Evolutionary conservation across 306 rosid species (phyloP).

Genomic region (Vigna unguiculata): DNA sequence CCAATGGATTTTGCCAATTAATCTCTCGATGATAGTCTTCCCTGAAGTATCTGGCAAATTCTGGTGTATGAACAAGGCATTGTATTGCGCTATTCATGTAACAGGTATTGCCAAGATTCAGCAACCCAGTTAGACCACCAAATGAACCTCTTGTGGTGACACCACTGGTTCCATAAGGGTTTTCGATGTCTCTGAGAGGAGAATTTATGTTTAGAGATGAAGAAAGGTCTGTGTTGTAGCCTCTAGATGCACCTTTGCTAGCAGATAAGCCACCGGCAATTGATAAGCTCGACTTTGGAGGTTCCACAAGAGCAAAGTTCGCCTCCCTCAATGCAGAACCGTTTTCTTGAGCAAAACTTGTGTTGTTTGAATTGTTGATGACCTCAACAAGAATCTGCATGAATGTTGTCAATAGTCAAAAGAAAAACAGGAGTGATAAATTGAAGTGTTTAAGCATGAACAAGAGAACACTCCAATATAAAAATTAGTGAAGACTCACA

Average conservation of each 20-base stretch:
- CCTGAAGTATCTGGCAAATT: slow-evolving; percentile 87
- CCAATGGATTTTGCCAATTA: slow-evolving; percentile 91
- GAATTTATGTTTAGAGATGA: slow-evolving; percentile 66
- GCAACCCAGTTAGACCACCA: slow-evolving; percentile 91
- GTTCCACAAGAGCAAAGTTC: slow-evolving; percentile 75
- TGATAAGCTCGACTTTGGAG: slow-evolving; percentile 78
- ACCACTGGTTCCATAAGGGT: slow-evolving; percentile 65
- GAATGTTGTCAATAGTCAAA: slow-evolving; percentile 46
- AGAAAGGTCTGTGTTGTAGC: slow-evolving; percentile 59
- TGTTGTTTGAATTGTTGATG: slow-evolving; percentile 63
- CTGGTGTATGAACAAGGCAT: slow-evolving; percentile 98
- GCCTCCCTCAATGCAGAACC: slow-evolving; percentile 81
- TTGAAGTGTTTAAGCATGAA: slow-evolving; percentile 22
- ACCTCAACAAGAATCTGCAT: slow-evolving; percentile 95
- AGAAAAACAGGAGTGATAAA: slow-evolving; percentile 43
- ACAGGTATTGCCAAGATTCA: slow-evolving; percentile 98
- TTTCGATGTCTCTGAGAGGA: slow-evolving; percentile 73
- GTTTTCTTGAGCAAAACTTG: slow-evolving; percentile 71
- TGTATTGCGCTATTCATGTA: slow-evolving; percentile 99
- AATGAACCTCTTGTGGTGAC: slow-evolving; percentile 91
- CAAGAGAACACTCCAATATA: slow-evolving; percentile 40
- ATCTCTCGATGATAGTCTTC: slow-evolving; percentile 98
- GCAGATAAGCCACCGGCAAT: slow-evolving; percentile 89
- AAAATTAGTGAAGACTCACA: slow-evolving; percentile 62
- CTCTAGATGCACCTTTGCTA: slow-evolving; percentile 76